phyloP scores from a whole-genome alignment of 345 rosid species.

The Melaleuca alternifolia region DNA sequence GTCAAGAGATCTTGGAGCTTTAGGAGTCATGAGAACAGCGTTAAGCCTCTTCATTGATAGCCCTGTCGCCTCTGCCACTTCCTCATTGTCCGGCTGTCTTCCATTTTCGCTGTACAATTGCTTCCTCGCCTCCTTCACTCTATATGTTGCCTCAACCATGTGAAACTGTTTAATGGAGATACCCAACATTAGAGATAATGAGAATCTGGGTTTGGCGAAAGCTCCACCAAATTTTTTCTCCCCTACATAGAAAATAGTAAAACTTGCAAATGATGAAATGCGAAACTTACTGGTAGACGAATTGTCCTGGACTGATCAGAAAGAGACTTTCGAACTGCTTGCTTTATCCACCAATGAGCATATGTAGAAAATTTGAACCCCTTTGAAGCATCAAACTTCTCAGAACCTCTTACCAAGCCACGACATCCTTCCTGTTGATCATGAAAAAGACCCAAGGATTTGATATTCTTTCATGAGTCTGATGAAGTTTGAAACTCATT shows the following conservation, averaged over 20 bases:
- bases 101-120: slow-evolving; percentile 59
- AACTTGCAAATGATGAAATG: background rate
- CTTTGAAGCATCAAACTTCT: slow-evolving; percentile 89
- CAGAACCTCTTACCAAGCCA: slow-evolving; percentile 83
- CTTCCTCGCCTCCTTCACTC: slow-evolving; percentile 83
- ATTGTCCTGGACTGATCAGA: slow-evolving; percentile 84
- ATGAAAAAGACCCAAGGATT: background rate
- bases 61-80: slow-evolving; percentile 82
- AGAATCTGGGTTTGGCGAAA: background rate
- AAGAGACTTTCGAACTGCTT: slow-evolving; percentile 79
- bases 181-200: background rate
- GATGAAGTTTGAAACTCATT: background rate
- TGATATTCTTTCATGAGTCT: background rate
- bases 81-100: slow-evolving; percentile 66
- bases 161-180: slow-evolving; percentile 48
- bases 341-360: slow-evolving; percentile 99
- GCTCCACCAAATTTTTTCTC: background rate
- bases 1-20: slow-evolving; percentile 83
- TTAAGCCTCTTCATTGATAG: slow-evolving; percentile 78
- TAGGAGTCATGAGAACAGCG: slow-evolving; percentile 68
- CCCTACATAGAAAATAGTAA: background rate
- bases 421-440: slow-evolving; percentile 80
- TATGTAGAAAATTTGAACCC: slow-evolving; percentile 98
- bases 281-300: slow-evolving; percentile 64
- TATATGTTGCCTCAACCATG: slow-evolving; percentile 89